phyloP scores from a whole-genome alignment of 768 basidiomycete genomes.

The Leccinellum albellum region DNA sequence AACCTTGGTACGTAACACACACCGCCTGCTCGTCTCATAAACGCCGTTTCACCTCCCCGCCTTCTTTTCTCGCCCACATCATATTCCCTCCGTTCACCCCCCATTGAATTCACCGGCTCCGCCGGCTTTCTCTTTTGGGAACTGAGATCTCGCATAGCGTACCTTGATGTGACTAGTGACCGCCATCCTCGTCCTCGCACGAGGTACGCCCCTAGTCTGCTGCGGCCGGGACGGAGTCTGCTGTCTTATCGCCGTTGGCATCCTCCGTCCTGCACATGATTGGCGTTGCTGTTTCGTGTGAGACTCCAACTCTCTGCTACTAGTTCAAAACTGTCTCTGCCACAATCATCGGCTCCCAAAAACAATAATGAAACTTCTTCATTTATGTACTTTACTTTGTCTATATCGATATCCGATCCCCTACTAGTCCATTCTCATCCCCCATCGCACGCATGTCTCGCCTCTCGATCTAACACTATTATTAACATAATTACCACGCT shows the following conservation, averaged over 20 bases:
- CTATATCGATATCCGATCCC: neutral
- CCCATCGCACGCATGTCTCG: neutral
- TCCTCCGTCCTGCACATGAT: slow-evolving; percentile 8
- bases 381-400: neutral
- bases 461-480: neutral
- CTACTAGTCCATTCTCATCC: neutral
- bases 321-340: neutral
- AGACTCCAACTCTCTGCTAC: neutral
- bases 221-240: neutral
- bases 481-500: neutral
- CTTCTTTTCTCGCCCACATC: neutral
- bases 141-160: neutral
- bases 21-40: neutral
- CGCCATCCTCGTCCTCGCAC: neutral
- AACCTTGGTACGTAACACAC: neutral
- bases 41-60: neutral
- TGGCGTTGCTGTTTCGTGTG: slow-evolving; percentile 19
- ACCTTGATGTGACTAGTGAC: neutral
- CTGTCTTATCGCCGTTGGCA: slow-evolving; percentile 18
- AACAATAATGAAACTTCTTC: slow-evolving; percentile 4
- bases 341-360: neutral
- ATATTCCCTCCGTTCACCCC: neutral
- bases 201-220: neutral
- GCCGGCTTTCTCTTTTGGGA: neutral
- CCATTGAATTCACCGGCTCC: neutral